Evolutionary conservation across 2,329 filamentous ascomycete genomes (phyloP), one percentile per base, ranked within the genome.

Genomic region (Xylariaceae sp.): DNA sequence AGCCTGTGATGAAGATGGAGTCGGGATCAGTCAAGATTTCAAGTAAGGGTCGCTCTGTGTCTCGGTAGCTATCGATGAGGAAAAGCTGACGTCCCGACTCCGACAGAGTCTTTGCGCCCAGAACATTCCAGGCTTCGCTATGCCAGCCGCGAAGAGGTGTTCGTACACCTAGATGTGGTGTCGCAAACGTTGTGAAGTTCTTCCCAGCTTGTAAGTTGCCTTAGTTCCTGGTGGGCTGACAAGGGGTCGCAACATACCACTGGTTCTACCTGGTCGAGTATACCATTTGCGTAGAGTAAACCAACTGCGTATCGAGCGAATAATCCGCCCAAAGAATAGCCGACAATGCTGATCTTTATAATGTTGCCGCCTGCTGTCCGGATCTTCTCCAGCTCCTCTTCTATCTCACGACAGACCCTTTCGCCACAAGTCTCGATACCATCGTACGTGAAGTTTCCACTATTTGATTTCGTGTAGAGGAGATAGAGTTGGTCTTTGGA

Each of bases 121-220:
- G 65, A n/a, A 85, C 78, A 62, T 97, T 97, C 82, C 74, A 96
- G 46, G 86, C 69, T 61, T 76, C 79, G 61, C 81, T 83, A 45
- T 77, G 73, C 68, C 77, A 77, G 14, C 86, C 86, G 37, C 77
- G 79, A 35, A 83, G 67, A 1, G 87, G 86, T 1, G 82, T 80
- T 40, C 85, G 75, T 2, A 86, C 85, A n/a, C 87, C 87, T 6
- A 91, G 74, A 66, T 91, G 87, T 20, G 87, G 92, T 23, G 86
- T 85, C 5, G 87, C 92, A 67, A 97, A 96, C 1, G 91, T 95
- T 2, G 86, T 88, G 67, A 97, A 96, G 72, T 95, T 96, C 79
- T 85, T 51, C 7, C 19, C 5, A n/a, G n/a, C n/a, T n/a, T n/a
- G n/a, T n/a, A n/a, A n/a, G n/a, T n/a, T n/a, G n/a, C n/a, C n/a